A percentile compares a stretch with the other conserved stretches of the same genome.
Evolutionary conservation across 129 eudicot species (phyloP).

Genomic region (Silybum marianum): DNA sequence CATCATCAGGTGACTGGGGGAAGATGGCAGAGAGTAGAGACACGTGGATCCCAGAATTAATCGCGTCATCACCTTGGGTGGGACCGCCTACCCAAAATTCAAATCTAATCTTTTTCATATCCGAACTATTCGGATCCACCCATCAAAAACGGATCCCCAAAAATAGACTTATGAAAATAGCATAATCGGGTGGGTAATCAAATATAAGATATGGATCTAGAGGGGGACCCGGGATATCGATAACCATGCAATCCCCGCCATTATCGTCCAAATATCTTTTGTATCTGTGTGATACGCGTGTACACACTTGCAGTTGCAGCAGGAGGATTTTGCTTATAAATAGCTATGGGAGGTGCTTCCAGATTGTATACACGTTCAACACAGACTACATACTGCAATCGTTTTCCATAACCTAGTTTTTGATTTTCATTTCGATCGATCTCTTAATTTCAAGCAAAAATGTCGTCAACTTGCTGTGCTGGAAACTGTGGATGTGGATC

Average conservation of each 20-base stretch:
- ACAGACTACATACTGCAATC: neutral
- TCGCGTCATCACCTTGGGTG: neutral
- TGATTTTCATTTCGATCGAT: neutral
- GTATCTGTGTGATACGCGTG: slow-evolving; percentile 34
- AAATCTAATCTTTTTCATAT: neutral
- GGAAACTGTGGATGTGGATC: slow-evolving; percentile 93
- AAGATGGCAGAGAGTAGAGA: neutral
- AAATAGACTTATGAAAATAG: neutral
- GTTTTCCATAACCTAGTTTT: neutral
- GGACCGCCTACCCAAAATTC: neutral
- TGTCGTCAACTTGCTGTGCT: slow-evolving; percentile 76
- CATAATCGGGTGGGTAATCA: neutral
- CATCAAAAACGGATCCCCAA: neutral
- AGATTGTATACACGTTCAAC: neutral
- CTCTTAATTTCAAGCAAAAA: slow-evolving; percentile 9
- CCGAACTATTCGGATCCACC: neutral
- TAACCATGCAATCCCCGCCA: slow-evolving; percentile 11
- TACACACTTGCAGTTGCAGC: neutral
- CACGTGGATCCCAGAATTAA: neutral
- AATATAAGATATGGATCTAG: neutral
- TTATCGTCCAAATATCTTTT: neutral
- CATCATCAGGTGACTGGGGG: neutral
- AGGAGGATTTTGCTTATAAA: slow-evolving; percentile 12
- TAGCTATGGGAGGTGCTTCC: neutral
- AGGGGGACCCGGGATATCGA: neutral